Base-by-base conservation (phyloP, 441 rosid species). In the Erysimum cheiri region DNA sequence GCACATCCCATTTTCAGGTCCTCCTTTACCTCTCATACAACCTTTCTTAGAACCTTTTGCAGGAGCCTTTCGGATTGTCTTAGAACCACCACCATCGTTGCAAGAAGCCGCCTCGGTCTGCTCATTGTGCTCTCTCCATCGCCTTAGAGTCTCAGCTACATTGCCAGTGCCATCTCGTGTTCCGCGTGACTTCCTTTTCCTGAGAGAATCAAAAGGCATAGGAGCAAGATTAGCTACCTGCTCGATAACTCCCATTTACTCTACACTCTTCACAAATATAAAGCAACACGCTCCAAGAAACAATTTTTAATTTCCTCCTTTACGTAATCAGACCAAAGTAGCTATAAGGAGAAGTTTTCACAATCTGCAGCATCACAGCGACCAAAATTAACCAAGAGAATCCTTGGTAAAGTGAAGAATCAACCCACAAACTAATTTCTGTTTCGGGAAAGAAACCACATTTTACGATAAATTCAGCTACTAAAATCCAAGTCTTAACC, bases 1-100 rank as follows among this genome's bases (percentile, higher is more conserved):
- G 36, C 85, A 86, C 26, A 14, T 10, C 4, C 78, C 60, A 41
- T 91, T 91, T 32, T 91, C 90, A 0, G 97, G 97, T 0, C 97
- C 97, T 37, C 97, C 97, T 77, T 91, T 89, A 31, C 97, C 97
- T 75, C 78, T 91, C 96, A 89, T 91, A 54, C 96, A 89, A 4
- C 97, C 96, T 32, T 89, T 91, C 63, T 47, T 89, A 0, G 97
- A 91, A 8, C 97, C 97, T 78, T 84, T 85, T 0, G 92, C 78
- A 15, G 88, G 93, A 31, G 70, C 77, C 77, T 74, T 89, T 0
- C 83, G 83, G 0, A 8, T 44, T 0, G 47, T 58, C 40, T 41
- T 76, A 1, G 10, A n/a, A 41, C 41, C 44, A 40, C 28, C 60
- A 24, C 47, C 14, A 64, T 72, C 47, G 39, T 80, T 22, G 31